These are phyloP conservation scores for Hirsutella rhossiliensis DNA, from an alignment of 2,329 filamentous ascomycete species.

Conservation along the genomic window DNA sequence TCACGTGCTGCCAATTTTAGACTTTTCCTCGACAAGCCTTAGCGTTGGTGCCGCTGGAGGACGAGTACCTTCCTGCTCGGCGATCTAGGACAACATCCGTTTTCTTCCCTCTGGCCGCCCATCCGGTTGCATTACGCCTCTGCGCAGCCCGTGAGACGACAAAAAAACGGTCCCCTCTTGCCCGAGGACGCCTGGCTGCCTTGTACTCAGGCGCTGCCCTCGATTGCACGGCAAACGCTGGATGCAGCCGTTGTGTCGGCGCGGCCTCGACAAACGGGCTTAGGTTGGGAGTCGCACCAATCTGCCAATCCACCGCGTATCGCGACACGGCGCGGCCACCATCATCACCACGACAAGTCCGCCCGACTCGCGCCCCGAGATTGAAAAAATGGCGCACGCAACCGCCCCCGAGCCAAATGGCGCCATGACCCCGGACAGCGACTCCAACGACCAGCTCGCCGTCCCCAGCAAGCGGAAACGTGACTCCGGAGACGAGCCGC, in stretches of 20 bases:
- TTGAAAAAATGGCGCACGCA: slow-evolving; percentile 26
- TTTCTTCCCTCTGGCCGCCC: slow-evolving; percentile 14
- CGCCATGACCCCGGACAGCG: slow-evolving; percentile 21
- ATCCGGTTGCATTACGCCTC: slow-evolving; percentile 16
- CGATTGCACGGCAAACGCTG: slow-evolving; percentile 18
- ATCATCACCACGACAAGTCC: slow-evolving; percentile 7
- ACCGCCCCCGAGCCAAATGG: slow-evolving; percentile 28
- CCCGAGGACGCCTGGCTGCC: slow-evolving; percentile 1
- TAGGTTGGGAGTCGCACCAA: slow-evolving; percentile 29
- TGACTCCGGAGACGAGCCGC: slow-evolving; percentile 29
- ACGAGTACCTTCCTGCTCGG: slow-evolving; percentile 12
- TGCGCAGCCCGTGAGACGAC: slow-evolving; percentile 10
- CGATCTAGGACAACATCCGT: slow-evolving; percentile 23
- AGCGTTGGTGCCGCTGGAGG: slow-evolving; percentile 14
- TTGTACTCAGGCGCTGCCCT: slow-evolving; percentile 9
- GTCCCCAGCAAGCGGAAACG: slow-evolving; percentile 46
- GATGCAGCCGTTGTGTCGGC: slow-evolving; percentile 18
- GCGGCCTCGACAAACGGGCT: slow-evolving; percentile 23
- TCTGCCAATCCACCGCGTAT: slow-evolving; percentile 23
- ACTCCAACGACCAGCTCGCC: slow-evolving; percentile 16
- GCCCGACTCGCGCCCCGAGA: slow-evolving; percentile 10
- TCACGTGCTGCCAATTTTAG: slow-evolving; percentile 21
- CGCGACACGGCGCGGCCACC: slow-evolving; percentile 24
- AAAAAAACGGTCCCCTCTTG: not conserved
- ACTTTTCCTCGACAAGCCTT: slow-evolving; percentile 15